Evolutionary conservation across 2,329 filamentous ascomycete species (phyloP).

Genomic region (Colletotrichum acutatum): DNA sequence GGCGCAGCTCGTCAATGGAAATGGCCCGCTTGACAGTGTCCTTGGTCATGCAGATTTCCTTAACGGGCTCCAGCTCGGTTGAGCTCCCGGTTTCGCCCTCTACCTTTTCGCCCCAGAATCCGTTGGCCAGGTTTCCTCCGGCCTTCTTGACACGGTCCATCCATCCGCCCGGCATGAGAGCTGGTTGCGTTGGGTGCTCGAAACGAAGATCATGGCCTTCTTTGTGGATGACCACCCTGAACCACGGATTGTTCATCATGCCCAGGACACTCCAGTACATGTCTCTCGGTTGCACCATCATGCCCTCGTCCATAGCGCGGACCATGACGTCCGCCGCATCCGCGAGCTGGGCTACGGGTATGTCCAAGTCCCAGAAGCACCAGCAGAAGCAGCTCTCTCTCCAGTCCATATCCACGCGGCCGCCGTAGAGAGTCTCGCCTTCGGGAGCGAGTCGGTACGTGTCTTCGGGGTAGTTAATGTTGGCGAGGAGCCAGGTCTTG

Average conservation of each 20-base stretch:
- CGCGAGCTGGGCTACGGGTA: slow-evolving; percentile 71
- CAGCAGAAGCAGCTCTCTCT: slow-evolving; percentile 87
- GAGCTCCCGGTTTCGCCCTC: slow-evolving; percentile 59
- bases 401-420: slow-evolving; percentile 82
- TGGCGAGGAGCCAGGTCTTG: slow-evolving; percentile 80
- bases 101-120: slow-evolving; percentile 83
- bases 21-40: slow-evolving; percentile 72
- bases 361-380: slow-evolving; percentile 87
- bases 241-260: slow-evolving; percentile 99
- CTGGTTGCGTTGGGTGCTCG: slow-evolving; percentile 89
- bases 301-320: slow-evolving; percentile 88
- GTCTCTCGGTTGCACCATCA: slow-evolving; percentile 87
- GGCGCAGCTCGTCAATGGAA: slow-evolving; percentile 75
- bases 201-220: slow-evolving; percentile 74
- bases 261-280: slow-evolving; percentile 97
- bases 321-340: slow-evolving; percentile 80
- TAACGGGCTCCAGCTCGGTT: slow-evolving; percentile 59
- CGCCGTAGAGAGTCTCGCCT: slow-evolving; percentile 76
- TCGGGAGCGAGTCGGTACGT: slow-evolving; percentile 75
- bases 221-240: slow-evolving; percentile 79
- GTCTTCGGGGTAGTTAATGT: slow-evolving; percentile 87
- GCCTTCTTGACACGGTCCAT: slow-evolving; percentile 90
- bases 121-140: slow-evolving; percentile 83
- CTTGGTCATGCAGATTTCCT: slow-evolving; percentile 83
- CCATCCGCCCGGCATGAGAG: slow-evolving; percentile 83